Evolutionary conservation across 805 yeast species (phyloP).

Genomic region (Kazachstania bromeliacearum): DNA sequence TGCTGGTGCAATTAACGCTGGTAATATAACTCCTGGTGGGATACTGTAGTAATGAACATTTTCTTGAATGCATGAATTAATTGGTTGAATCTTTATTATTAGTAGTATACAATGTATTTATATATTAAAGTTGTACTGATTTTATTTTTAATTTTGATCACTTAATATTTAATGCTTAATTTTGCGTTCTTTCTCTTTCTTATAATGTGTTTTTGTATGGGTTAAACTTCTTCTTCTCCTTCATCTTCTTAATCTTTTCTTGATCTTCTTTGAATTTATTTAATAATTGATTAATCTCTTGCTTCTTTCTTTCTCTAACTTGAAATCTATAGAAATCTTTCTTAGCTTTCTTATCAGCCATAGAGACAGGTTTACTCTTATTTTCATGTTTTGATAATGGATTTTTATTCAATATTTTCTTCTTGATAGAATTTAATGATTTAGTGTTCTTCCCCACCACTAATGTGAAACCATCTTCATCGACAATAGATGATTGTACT

Average conservation of each 20-base stretch:
- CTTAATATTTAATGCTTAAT: conserved; percentile 1
- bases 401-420: conserved; percentile 26
- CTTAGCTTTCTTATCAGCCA: conserved; percentile 61
- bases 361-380: conserved; percentile 21
- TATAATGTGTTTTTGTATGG: conserved; percentile 69
- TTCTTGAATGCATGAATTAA: neutral
- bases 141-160: neutral
- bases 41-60: conserved; percentile 13
- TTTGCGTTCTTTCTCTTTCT: no score
- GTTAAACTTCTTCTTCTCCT: conserved; percentile 70
- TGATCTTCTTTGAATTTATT: conserved; percentile 84
- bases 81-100: neutral
- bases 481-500: conserved; percentile 54
- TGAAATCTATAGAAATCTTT: conserved; percentile 93
- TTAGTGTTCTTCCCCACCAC: conserved; percentile 84
- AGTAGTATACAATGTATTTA: neutral
- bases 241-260: conserved; percentile 69
- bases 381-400: conserved; percentile 27
- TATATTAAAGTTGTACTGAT: neutral
- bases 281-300: conserved; percentile 81
- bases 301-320: conserved; percentile 85
- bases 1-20: neutral
- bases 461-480: conserved; percentile 88
- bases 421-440: conserved; percentile 40
- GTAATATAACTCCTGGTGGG: conserved; percentile 21